phyloP scores from a whole-genome alignment of 2,329 filamentous ascomycete genomes.

The Ustilaginoidea virens region DNA sequence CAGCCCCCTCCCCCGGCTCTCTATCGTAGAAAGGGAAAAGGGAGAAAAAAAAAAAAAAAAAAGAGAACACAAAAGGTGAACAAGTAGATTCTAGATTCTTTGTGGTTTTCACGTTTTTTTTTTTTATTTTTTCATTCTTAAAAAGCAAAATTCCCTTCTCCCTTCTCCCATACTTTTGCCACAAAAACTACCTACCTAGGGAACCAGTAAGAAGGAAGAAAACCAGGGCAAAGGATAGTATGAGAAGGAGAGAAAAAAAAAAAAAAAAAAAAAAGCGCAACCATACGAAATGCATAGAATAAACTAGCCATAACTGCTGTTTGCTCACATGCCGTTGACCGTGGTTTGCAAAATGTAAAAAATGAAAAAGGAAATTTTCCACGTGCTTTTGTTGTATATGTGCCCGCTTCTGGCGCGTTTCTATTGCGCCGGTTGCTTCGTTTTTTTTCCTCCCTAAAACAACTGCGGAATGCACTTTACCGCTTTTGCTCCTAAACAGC shows the following conservation, averaged over 20 bases:
- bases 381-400: slow-evolving; percentile 2
- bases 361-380: not conserved
- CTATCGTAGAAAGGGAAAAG: slow-evolving; percentile 3
- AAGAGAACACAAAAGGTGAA: not conserved
- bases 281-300: slow-evolving; percentile 2
- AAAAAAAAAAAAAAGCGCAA: not conserved
- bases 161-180: too few species aligned
- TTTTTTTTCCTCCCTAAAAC: not conserved
- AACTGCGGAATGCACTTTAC: too few species aligned
- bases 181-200: too few species aligned
- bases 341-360: not conserved
- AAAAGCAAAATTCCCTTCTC: not conserved
- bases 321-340: not conserved
- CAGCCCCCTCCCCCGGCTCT: too few species aligned
- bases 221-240: not conserved
- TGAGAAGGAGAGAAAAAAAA: not conserved
- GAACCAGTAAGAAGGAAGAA: too few species aligned
- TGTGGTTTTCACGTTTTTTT: not conserved
- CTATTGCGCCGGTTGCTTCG: not conserved
- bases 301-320: not conserved
- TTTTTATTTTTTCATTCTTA: not conserved
- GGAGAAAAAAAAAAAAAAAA: slow-evolving; percentile 4
- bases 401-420: slow-evolving; percentile 1
- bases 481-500: too few species aligned
- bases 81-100: not conserved